Evolutionary conservation across 2,329 filamentous ascomycete species (phyloP).

Genomic region (Colletotrichum tropicicola): DNA sequence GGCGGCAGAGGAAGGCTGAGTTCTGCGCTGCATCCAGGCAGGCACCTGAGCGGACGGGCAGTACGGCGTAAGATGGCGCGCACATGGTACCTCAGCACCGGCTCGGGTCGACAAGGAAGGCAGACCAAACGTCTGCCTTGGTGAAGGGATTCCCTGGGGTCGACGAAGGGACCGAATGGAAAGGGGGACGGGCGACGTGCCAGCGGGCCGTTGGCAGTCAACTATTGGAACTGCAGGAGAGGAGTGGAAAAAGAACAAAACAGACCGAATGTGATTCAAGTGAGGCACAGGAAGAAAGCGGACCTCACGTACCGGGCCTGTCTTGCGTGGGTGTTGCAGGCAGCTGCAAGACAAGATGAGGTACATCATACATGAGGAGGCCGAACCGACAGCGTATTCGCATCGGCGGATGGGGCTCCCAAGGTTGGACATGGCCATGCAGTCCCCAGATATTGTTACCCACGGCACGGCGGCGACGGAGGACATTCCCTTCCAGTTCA

Average conservation of each 20-base stretch:
- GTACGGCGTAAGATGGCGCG: too few species aligned
- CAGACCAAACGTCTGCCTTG: too few species aligned
- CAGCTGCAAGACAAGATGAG: conserved; percentile 6
- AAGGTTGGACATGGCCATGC: background rate
- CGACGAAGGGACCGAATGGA: too few species aligned
- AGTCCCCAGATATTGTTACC: conserved; percentile 21
- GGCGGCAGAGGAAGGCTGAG: too few species aligned
- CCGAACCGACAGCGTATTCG: background rate
- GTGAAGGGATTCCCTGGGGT: too few species aligned
- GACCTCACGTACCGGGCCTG: background rate
- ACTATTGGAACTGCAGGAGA: too few species aligned
- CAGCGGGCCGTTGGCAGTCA: background rate
- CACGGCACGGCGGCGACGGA: conserved; percentile 15
- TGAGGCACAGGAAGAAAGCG: conserved; percentile 14
- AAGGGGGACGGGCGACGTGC: too few species aligned
- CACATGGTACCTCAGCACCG: too few species aligned
- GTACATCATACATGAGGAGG: background rate
- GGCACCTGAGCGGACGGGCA: too few species aligned
- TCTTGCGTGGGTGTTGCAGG: conserved; percentile 2
- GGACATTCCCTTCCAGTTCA: conserved; percentile 22
- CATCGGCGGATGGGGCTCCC: conserved; percentile 8
- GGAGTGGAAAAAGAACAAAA: background rate
- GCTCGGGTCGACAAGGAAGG: too few species aligned
- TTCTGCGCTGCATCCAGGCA: too few species aligned
- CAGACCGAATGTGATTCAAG: too few species aligned